A percentile compares a stretch with the other conserved stretches of the same genome.
Evolutionary conservation across 2,329 filamentous ascomycete genomes (phyloP).

Genomic region (Stemphylium beticola): DNA sequence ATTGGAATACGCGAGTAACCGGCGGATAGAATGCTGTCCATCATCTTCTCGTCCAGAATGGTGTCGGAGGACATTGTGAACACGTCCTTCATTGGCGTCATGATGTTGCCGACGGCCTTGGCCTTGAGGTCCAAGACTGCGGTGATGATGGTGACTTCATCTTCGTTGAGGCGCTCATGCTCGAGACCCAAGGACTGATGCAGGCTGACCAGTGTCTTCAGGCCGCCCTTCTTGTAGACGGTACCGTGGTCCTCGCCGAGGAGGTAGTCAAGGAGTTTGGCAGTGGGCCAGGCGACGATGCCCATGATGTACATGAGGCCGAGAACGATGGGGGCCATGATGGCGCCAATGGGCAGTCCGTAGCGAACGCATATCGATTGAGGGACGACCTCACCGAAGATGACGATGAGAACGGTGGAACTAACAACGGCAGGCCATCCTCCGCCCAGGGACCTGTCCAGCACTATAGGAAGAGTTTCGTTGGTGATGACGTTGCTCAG

Average conservation of each 20-base stretch:
- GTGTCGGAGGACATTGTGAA: constrained; percentile 97
- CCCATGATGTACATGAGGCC: constrained; percentile 90
- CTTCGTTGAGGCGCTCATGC: constrained; percentile 87
- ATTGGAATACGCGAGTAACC: constrained; percentile 97
- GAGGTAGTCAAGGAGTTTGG: constrained; percentile 91
- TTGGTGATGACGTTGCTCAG: constrained; percentile 98
- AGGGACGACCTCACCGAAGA: constrained; percentile 95
- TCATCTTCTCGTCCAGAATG: constrained; percentile 88
- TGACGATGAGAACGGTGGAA: constrained; percentile 93
- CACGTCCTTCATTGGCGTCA: constrained; percentile 98
- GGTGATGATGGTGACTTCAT: constrained; percentile 98
- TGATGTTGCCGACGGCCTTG: constrained; percentile 92
- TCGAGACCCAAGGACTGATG: constrained; percentile 89
- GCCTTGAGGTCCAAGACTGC: constrained; percentile 96
- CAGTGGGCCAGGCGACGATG: constrained; percentile 90
- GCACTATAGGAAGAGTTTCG: constrained; percentile 86
- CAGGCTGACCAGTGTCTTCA: constrained; percentile 94
- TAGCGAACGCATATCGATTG: constrained; percentile 97
- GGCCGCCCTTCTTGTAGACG: constrained; percentile 95
- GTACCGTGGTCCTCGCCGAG: constrained; percentile 95
- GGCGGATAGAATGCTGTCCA: constrained; percentile 90
- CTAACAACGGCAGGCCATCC: constrained; percentile 93
- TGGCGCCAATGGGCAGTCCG: constrained; percentile 91
- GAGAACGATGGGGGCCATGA: constrained; percentile 87
- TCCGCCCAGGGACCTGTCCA: constrained; percentile 91